Base-by-base conservation (phyloP, 139 green algal genomes). In the Trebouxia sp. region DNA sequence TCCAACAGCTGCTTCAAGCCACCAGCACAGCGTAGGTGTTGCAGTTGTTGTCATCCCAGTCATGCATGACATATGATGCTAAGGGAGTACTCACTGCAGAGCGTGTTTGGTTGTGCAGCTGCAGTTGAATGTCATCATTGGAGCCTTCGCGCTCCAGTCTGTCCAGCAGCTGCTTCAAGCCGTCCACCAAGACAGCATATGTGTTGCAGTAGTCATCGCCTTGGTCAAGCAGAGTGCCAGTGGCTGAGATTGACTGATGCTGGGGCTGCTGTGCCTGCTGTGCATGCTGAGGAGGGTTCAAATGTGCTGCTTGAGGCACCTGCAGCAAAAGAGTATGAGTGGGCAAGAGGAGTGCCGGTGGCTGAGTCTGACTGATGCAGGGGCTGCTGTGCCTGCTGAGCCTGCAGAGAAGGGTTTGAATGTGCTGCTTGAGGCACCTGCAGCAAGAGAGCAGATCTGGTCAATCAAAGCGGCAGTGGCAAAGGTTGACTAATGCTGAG, bases 101-200 rank as follows among this genome's bases (percentile, higher is more conserved):
- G 26, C 62, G 20, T 26, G 62, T 72, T 26, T 72, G 62, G 12
- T 72, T 42, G 32, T 72, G 62, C 11, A 72, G 35, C 26, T 72
- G n/a, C 2, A 26, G 32, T 17, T 43, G 62, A 32, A 72, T 10
- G 1, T 72, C 32, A 14, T 32, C 9, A 17, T 14, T 14, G 35
- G 11, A n/a, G 35, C 28, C 28, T n/a, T 45, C 35, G 42, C 14
- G 9, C 15, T 45, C 11, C 32, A 72, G 12, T 6, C 12, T 43
- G 14, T 12, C 11, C 62, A 72, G 62, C 62, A 72, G 62, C 62
- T 45, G 8, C 35, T 7, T 72, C 12, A 72, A 35, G 62, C 32
- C 62, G 11, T 72, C 62, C 62, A 72, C 62, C 11, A 72, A 30
- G 35, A 72, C 62, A 45, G 62, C 62, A 72, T 72, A 72, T 24